phyloP scores from a whole-genome alignment of 371 early-diverging fungal genomes.

The Rhizopus microsporus region DNA sequence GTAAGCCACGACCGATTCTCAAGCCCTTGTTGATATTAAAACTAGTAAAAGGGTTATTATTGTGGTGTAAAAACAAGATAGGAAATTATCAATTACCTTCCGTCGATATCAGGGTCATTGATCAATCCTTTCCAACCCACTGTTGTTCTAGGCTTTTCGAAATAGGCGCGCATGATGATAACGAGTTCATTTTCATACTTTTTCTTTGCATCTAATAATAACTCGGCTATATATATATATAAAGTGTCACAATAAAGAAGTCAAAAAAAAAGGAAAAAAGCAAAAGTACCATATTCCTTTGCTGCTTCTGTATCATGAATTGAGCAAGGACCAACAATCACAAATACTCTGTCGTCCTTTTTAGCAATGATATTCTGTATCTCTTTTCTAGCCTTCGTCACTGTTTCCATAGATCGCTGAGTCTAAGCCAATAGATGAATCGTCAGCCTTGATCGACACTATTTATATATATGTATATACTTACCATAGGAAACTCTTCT shows the following conservation, averaged over 20 bases:
- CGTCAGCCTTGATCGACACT: background rate
- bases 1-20: slow-evolving; percentile 77
- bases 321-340: slow-evolving; percentile 95
- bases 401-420: slow-evolving; percentile 29
- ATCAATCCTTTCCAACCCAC: slow-evolving; percentile 95
- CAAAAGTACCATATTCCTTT: slow-evolving; percentile 66
- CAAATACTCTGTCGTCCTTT: slow-evolving; percentile 80
- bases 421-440: slow-evolving; percentile 19
- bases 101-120: slow-evolving; percentile 88
- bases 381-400: slow-evolving; percentile 56
- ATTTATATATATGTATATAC: background rate
- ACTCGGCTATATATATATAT: slow-evolving; percentile 14
- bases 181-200: slow-evolving; percentile 63
- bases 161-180: slow-evolving; percentile 92
- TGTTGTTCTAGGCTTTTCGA: slow-evolving; percentile 94
- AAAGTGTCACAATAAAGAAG: background rate
- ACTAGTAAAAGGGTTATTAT: slow-evolving; percentile 22
- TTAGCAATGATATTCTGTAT: slow-evolving; percentile 70
- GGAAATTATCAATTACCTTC: slow-evolving; percentile 43
- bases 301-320: slow-evolving; percentile 90
- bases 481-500: slow-evolving; percentile 62
- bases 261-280: background rate
- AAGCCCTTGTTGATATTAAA: slow-evolving; percentile 92
- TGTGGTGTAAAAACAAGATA: background rate
- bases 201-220: slow-evolving; percentile 36